phyloP scores from a whole-genome alignment of 2,329 filamentous ascomycete genomes.

The Neodidymelliopsis sp. region DNA sequence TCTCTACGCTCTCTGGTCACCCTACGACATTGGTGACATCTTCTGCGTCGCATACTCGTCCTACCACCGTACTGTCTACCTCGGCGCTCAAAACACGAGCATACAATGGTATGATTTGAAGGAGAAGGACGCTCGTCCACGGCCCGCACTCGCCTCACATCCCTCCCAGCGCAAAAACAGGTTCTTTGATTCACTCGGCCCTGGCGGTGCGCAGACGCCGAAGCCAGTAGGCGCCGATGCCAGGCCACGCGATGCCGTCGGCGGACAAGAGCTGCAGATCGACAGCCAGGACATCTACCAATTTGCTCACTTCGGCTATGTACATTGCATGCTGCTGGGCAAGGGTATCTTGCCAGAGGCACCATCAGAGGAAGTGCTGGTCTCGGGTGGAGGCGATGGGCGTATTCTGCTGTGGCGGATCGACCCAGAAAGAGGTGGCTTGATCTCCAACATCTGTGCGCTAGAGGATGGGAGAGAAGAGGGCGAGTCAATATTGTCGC shows the following conservation, averaged over 20 bases:
- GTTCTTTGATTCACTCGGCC: slow-evolving; percentile 91
- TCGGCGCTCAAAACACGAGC: slow-evolving; percentile 91
- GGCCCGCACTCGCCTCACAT: slow-evolving; percentile 71
- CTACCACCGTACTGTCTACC: slow-evolving; percentile 80
- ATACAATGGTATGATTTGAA: slow-evolving; percentile 90
- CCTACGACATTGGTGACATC: slow-evolving; percentile 92
- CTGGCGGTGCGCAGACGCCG: slow-evolving; percentile 81
- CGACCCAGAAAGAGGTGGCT: slow-evolving; percentile 63
- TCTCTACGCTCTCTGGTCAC: slow-evolving; percentile 89
- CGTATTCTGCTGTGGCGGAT: slow-evolving; percentile 94
- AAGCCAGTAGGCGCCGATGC: slow-evolving; percentile 67
- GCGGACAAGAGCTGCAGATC: slow-evolving; percentile 78
- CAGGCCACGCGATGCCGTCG: slow-evolving; percentile 58
- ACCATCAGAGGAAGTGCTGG: slow-evolving; percentile 77
- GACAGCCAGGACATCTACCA: slow-evolving; percentile 80
- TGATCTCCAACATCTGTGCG: slow-evolving; percentile 73
- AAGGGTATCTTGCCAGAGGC: slow-evolving; percentile 74
- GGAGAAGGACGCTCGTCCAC: slow-evolving; percentile 66
- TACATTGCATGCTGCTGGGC: slow-evolving; percentile 93
- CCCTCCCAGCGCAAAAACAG: slow-evolving; percentile 80
- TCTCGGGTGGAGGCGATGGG: slow-evolving; percentile 93
- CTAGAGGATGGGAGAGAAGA: slow-evolving; percentile 66
- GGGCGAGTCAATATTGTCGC: slow-evolving; percentile 72
- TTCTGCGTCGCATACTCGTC: slow-evolving; percentile 92
- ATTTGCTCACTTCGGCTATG: slow-evolving; percentile 94